Evolutionary conservation across 257 asterid genomes (phyloP).

Genomic region (Nicotiana noctiflora): DNA sequence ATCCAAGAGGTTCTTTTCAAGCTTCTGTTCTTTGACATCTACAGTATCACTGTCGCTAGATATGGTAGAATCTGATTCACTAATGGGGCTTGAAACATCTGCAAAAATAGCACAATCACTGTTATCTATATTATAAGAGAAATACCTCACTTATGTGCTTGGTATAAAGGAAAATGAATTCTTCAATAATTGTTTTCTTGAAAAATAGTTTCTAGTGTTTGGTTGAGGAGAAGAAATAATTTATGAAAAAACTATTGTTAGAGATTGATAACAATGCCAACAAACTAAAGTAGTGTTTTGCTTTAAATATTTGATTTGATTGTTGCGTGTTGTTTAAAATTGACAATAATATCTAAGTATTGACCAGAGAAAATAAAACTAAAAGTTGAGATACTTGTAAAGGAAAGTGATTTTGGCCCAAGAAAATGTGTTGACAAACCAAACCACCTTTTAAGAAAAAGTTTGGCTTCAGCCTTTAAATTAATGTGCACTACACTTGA

Average conservation of each 20-base stretch:
- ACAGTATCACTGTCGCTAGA: slow-evolving; percentile 41
- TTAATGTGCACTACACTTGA: background rate
- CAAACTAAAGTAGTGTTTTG: background rate
- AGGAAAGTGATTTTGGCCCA: background rate
- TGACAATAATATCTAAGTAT: background rate
- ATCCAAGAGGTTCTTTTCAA: slow-evolving; percentile 53
- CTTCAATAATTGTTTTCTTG: background rate
- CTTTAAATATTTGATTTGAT: background rate
- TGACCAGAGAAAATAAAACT: background rate
- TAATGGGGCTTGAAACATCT: slow-evolving; percentile 27
- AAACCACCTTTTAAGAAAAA: background rate
- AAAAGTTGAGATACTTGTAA: background rate
- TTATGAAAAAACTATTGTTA: background rate
- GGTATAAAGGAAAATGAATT: background rate
- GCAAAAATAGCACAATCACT: background rate
- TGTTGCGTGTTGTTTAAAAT: background rate
- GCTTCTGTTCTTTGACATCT: slow-evolving; percentile 3
- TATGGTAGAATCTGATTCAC: slow-evolving; percentile 53
- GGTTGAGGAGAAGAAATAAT: background rate
- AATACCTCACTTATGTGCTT: background rate
- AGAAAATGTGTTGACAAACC: background rate
- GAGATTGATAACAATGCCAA: background rate
- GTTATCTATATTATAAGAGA: background rate
- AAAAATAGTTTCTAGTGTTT: background rate
- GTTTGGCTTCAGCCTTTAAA: background rate